phyloP scores from a whole-genome alignment of 2,329 filamentous ascomycete genomes.

The Colletotrichum cereale region DNA sequence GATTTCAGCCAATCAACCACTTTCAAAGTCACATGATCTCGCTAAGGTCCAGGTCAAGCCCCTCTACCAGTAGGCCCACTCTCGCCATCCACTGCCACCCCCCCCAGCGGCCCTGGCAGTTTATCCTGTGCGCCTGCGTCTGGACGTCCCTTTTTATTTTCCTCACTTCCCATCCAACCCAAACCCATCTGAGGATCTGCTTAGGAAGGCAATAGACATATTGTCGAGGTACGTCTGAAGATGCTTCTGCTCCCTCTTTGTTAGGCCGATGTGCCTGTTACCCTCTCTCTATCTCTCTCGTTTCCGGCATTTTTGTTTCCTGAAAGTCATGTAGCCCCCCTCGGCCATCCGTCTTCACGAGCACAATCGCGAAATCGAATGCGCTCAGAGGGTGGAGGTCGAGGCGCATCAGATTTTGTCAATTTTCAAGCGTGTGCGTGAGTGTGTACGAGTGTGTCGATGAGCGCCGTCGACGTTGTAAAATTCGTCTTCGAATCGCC shows the following conservation, averaged over 20 bases:
- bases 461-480: conserved; percentile 9
- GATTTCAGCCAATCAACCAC: background rate
- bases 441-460: background rate
- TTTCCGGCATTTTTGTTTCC: conserved; percentile 29
- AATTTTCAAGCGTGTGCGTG: background rate
- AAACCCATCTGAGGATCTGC: conserved; percentile 68
- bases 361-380: conserved; percentile 37
- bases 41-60: conserved; percentile 49
- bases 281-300: conserved; percentile 42
- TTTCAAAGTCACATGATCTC: background rate
- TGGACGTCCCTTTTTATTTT: conserved; percentile 42
- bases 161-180: conserved; percentile 49
- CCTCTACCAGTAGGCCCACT: conserved; percentile 39
- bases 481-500: conserved; percentile 2
- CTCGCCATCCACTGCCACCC: no score
- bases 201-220: conserved; percentile 72
- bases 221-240: conserved; percentile 74
- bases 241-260: conserved; percentile 54
- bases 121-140: conserved; percentile 17
- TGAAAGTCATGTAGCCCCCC: background rate
- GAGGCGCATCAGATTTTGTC: background rate
- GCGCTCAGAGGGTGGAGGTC: background rate
- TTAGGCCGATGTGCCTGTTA: conserved; percentile 42
- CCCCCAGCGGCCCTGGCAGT: conserved; percentile 13
- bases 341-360: background rate